Conservation (phyloP, 768 basidiomycete species). For the Myochromella boudieri region DNA sequence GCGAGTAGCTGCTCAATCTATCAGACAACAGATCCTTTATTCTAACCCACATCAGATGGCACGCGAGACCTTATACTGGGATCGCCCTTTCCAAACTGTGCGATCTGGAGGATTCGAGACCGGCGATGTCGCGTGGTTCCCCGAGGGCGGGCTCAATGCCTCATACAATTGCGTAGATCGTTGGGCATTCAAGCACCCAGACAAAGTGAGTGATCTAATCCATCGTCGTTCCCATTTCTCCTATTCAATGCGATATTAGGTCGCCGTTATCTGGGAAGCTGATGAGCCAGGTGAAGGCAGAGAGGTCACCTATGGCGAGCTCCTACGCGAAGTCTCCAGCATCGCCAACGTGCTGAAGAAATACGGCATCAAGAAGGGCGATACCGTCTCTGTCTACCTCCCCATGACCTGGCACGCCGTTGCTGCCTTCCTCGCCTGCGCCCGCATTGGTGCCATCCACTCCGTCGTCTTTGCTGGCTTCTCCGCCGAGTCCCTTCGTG, state of each 20-base stretch:
- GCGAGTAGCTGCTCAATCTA: conserved; percentile 34
- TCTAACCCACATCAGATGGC: conserved; percentile 49
- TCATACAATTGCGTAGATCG: conserved; percentile 98
- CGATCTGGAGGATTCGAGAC: conserved; percentile 77
- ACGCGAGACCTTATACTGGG: conserved; percentile 78
- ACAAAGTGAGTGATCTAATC: conserved; percentile 52
- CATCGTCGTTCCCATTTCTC: neutral
- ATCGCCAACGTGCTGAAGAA: conserved; percentile 90
- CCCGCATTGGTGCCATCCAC: conserved; percentile 94
- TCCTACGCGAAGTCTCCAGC: conserved; percentile 85
- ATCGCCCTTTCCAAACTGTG: conserved; percentile 87
- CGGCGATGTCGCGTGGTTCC: conserved; percentile 95
- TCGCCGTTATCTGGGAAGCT: conserved; percentile 97
- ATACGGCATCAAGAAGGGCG: conserved; percentile 92
- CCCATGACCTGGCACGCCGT: conserved; percentile 96
- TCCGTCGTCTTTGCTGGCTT: conserved; percentile 98
- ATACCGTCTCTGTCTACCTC: conserved; percentile 90
- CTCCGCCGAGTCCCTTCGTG: conserved; percentile 90
- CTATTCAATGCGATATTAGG: too few species aligned
- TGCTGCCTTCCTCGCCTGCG: conserved; percentile 96
- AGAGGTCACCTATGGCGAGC: conserved; percentile 77
- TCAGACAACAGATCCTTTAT: neutral
- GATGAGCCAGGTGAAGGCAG: conserved; percentile 86
- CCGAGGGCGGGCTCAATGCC: conserved; percentile 89
- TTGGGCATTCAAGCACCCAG: conserved; percentile 88